phyloP scores from a whole-genome alignment of 768 basidiomycete genomes.

The Lentinus tigrinus region DNA sequence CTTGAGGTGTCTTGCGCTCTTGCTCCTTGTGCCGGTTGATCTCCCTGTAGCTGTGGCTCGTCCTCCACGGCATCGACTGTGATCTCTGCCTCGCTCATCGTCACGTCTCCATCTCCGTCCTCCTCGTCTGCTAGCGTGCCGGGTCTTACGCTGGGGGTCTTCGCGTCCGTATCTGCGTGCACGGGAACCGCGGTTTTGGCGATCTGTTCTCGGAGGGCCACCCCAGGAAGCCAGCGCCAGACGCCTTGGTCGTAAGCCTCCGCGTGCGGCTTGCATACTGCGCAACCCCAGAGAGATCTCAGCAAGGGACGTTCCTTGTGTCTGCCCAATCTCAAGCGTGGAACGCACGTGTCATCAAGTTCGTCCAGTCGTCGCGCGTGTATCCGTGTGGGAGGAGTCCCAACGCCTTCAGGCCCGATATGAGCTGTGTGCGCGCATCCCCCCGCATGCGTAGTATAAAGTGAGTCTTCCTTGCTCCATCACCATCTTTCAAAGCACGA shows the following conservation, averaged over 20 bases:
- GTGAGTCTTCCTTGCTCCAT: background rate
- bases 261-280: background rate
- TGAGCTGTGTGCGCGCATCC: background rate
- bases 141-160: too few species aligned
- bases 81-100: background rate
- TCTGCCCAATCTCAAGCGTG: too few species aligned
- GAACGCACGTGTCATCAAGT: conserved; percentile 1
- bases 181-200: background rate
- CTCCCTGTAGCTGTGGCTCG: too few species aligned
- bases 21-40: too few species aligned
- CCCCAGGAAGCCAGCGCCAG: conserved; percentile 1
- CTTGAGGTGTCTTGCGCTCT: background rate
- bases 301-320: background rate
- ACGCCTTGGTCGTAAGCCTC: background rate
- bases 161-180: background rate
- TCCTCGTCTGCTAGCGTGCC: background rate
- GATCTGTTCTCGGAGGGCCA: background rate
- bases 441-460: background rate
- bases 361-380: conserved; percentile 3
- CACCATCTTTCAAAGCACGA: background rate
- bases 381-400: background rate
- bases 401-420: background rate
- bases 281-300: background rate
- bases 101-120: background rate
- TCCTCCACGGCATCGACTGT: background rate